Evolutionary conservation across 2,329 filamentous ascomycete species (phyloP).

Genomic region (Trichothecium sympodiale): DNA sequence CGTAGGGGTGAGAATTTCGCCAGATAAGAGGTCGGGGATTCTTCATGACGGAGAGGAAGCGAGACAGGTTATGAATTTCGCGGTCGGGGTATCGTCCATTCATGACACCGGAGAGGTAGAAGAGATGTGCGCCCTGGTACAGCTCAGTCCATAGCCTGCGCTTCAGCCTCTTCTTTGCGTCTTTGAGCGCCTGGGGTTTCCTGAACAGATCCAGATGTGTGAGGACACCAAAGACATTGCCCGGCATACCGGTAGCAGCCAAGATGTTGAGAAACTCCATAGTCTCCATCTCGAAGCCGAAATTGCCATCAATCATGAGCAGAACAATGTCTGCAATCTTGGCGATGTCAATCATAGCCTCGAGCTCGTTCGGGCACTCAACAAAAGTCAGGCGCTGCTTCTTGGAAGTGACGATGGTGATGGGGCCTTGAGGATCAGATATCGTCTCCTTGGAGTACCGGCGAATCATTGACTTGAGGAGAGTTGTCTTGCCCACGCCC

Average conservation of each 20-base stretch:
- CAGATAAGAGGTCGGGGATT: conserved; percentile 92
- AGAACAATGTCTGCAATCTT: conserved; percentile 97
- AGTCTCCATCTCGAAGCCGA: conserved; percentile 98
- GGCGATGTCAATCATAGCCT: conserved; percentile 91
- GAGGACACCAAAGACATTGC: conserved; percentile 93
- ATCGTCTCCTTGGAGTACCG: conserved; percentile 94
- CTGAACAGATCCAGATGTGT: conserved; percentile 93
- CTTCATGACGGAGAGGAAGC: conserved; percentile 98
- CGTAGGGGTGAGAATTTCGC: conserved; percentile 93
- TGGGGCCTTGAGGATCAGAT: conserved; percentile 76
- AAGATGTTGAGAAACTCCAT: conserved; percentile 98
- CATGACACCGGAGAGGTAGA: conserved; percentile 91
- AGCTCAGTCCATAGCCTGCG: conserved; percentile 93
- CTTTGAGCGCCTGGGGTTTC: conserved; percentile 82
- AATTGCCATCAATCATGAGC: conserved; percentile 97
- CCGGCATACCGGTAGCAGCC: conserved; percentile 91
- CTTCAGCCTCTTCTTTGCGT: conserved; percentile 93
- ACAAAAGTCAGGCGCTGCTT: conserved; percentile 89
- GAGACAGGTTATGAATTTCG: conserved; percentile 88
- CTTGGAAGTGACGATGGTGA: conserved; percentile 95
- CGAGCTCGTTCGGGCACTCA: conserved; percentile 93
- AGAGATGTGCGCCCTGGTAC: conserved; percentile 93
- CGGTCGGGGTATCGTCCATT: conserved; percentile 95
- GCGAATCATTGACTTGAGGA: conserved; percentile 87
- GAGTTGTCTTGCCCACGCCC: conserved; percentile 88